A percentile compares a stretch with the other conserved stretches of the same genome.
Evolutionary conservation across 1,284 basidiomycete species (phyloP).

Genomic region (Coriolopsis trogii): DNA sequence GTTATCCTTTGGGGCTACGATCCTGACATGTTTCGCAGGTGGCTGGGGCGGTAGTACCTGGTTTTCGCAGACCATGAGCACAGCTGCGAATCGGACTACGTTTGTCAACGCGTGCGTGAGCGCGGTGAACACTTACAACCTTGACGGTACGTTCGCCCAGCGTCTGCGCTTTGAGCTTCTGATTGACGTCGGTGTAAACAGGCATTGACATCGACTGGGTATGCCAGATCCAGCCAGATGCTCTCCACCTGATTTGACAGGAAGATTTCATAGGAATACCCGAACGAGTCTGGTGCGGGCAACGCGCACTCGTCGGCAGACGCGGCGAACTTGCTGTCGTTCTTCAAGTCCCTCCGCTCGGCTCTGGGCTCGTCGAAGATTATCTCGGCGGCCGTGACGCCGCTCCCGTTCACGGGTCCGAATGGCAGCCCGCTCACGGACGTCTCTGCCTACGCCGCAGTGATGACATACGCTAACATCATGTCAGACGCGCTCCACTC

Average conservation of each 20-base stretch:
- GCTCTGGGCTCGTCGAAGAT: slow-evolving; percentile 61
- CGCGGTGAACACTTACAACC: slow-evolving; percentile 61
- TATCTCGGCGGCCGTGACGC: slow-evolving; percentile 73
- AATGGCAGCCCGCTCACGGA: slow-evolving; percentile 66
- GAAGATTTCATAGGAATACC: slow-evolving; percentile 61
- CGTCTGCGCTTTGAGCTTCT: not conserved
- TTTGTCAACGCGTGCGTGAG: slow-evolving; percentile 64
- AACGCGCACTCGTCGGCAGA: slow-evolving; percentile 66
- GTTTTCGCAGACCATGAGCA: slow-evolving; percentile 66
- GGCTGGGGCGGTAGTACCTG: slow-evolving; percentile 59
- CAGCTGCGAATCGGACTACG: slow-evolving; percentile 49
- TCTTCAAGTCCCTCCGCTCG: slow-evolving; percentile 63
- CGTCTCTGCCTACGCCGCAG: slow-evolving; percentile 68
- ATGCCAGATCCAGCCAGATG: not conserved
- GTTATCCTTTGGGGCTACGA: not conserved
- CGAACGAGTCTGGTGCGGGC: slow-evolving; percentile 64
- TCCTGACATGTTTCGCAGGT: slow-evolving; percentile 32
- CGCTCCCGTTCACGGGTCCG: slow-evolving; percentile 69
- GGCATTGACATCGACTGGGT: slow-evolving; percentile 79
- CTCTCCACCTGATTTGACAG: not conserved
- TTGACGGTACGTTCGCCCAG: slow-evolving; percentile 52
- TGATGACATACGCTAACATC: slow-evolving; percentile 74
- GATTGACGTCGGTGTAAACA: slow-evolving; percentile 11
- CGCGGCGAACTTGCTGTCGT: slow-evolving; percentile 65
- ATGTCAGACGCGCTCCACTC: slow-evolving; percentile 44